phyloP scores from a whole-genome alignment of 2,329 filamentous ascomycete genomes.

The Zymoseptoria brevis region DNA sequence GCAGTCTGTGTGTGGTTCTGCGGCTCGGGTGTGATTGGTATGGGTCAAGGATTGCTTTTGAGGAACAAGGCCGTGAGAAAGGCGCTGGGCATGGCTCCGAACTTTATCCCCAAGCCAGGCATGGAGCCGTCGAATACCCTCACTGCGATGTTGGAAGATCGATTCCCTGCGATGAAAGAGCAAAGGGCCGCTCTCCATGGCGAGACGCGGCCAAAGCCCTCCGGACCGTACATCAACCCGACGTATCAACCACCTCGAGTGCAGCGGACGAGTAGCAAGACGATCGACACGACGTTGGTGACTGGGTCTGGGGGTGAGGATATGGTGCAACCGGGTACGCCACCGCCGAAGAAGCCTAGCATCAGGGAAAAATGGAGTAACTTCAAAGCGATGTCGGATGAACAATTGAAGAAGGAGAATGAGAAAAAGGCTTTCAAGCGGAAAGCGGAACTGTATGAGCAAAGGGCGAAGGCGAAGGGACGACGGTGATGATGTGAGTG shows the following conservation, averaged over 20 bases:
- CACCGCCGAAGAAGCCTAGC: not conserved
- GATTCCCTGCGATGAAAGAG: constrained; percentile 1
- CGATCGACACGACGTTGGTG: constrained; percentile 14
- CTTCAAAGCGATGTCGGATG: not conserved
- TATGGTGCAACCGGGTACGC: constrained; percentile 13
- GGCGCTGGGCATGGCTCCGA: constrained; percentile 32
- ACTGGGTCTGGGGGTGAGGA: constrained; percentile 3
- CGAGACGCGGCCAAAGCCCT: constrained; percentile 6
- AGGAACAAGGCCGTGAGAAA: constrained; percentile 31
- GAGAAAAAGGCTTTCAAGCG: constrained; percentile 16
- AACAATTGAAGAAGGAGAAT: constrained; percentile 6
- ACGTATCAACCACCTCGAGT: constrained; percentile 15
- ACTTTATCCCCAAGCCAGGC: constrained; percentile 21
- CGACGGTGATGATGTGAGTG: not conserved
- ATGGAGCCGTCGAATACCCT: not conserved
- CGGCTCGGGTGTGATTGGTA: constrained; percentile 34
- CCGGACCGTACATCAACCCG: constrained; percentile 14
- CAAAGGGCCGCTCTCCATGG: not conserved
- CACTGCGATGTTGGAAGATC: constrained; percentile 2
- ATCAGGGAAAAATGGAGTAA: not conserved
- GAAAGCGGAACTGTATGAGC: constrained; percentile 25
- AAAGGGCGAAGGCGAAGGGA: constrained; percentile 11
- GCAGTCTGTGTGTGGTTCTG: constrained; percentile 58
- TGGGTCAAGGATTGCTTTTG: constrained; percentile 33
- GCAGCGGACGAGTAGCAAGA: constrained; percentile 1